phyloP scores from a whole-genome alignment of 1,284 basidiomycete species.

The Puccinia triticina region DNA sequence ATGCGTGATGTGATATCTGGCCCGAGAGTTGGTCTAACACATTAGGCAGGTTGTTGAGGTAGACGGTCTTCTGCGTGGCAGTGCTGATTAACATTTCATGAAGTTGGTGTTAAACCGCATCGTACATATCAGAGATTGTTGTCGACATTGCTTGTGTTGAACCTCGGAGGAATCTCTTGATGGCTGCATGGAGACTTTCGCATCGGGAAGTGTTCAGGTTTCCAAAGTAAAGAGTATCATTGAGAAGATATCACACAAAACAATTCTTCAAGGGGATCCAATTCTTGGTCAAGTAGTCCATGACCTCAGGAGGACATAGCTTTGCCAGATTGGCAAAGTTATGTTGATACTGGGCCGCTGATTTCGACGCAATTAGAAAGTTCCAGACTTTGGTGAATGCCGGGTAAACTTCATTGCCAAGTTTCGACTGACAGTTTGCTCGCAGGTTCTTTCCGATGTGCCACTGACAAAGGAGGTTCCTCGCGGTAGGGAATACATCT shows the following conservation, averaged over 20 bases:
- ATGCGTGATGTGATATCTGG: no score
- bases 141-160: background rate
- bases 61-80: no score
- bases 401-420: background rate
- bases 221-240: background rate
- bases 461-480: conserved; percentile 32
- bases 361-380: background rate
- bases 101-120: no score
- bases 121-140: no score
- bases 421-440: background rate
- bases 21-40: no score
- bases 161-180: background rate
- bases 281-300: background rate
- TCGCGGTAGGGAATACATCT: background rate
- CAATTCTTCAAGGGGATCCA: background rate
- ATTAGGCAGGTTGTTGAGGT: no score
- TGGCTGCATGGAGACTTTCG: background rate
- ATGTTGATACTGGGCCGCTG: background rate
- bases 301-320: background rate
- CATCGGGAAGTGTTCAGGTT: conserved; percentile 2
- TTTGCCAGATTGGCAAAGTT: background rate
- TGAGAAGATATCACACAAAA: background rate
- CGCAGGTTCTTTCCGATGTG: conserved; percentile 21
- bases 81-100: no score
- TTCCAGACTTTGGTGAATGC: background rate